These are phyloP conservation scores for Oryza coarctata DNA, from an alignment of 176 grass and related monocot species.

Conservation along the genomic window DNA sequence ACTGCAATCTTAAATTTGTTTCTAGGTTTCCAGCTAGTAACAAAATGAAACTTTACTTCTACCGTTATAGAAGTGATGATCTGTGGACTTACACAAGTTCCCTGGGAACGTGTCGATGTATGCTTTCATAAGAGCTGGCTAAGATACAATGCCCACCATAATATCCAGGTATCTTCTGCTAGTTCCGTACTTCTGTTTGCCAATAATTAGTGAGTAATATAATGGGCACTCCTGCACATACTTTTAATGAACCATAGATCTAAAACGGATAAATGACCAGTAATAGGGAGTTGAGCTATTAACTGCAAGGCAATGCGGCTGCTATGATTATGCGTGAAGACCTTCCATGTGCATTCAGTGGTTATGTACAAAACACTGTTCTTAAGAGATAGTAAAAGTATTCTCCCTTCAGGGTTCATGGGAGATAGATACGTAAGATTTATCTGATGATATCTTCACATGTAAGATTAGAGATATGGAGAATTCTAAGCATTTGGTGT, in stretches of 20 bases:
- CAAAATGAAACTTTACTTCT: neutral
- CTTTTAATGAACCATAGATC: neutral
- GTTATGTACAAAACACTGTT: neutral
- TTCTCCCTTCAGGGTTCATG: no score
- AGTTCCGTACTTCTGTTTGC: neutral
- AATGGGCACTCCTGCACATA: neutral
- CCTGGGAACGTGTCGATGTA: constrained; percentile 94
- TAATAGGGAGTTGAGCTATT: neutral
- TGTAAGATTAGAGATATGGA: neutral
- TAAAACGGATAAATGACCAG: neutral
- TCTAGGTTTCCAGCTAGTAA: constrained; percentile 5
- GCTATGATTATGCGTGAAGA: neutral
- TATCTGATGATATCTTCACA: neutral
- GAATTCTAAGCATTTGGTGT: neutral
- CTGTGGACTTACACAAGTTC: constrained; percentile 71
- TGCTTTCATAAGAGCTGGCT: constrained; percentile 74
- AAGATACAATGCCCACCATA: constrained; percentile 88
- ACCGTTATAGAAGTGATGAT: constrained; percentile 75
- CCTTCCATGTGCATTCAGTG: neutral
- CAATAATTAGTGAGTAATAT: neutral
- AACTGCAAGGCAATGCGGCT: neutral
- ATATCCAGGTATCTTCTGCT: constrained; percentile 62
- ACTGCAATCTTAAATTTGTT: neutral
- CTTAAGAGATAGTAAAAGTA: neutral
- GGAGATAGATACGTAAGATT: neutral